Evolutionary conservation across 164 flowering plant genomes (phyloP), one percentile per base, ranked within the genome.

Genomic region (Stephania japonica): DNA sequence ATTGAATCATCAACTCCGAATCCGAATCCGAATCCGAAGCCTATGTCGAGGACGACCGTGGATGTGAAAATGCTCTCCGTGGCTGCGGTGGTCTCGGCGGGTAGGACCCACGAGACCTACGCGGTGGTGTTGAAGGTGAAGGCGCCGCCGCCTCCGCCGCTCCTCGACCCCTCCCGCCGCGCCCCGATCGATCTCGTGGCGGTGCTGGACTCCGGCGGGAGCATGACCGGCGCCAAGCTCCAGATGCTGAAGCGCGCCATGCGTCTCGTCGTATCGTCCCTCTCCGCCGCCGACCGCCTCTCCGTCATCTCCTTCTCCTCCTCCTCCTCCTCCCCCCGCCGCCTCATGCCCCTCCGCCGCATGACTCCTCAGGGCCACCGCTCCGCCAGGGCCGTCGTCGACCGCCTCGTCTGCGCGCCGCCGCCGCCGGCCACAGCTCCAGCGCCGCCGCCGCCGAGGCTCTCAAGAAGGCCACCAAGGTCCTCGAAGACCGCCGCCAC

Each of bases 401-500:
- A 91, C 71, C 87, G 88, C 78, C 87, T 93, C 10, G 82, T 61
- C 3, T 80, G 87, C 72, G 81, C n/a, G n/a, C n/a, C n/a, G n/a
- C 3, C 38, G 38, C 3, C 38, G 38, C 38, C 38, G 38, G 91
- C 23, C 86, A 86, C n/a, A 97, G 98, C 10, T 77, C 78, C 14
- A 75, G 87, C 70, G 90, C 85, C 4, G 85, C 84, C 4, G 85
- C 84, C 38, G 38, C 38, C 13, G 97, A 91, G 7, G 99, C 98
- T 1, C 79, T 96, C 32, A 77, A 86, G 10, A 86, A 88, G 72
- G 99, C 98, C 14, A 75, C 91, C 1, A 91, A 86, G 72, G 94
- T 92, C 21, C 86, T 96, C 0, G 98, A 96, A 43, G 98, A 93
- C 27, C 82, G 99, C 38, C 79, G 98, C 59, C 95, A 96, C 75